A percentile compares a stretch with the other conserved stretches of the same genome.
phyloP scores from a whole-genome alignment of 1,139 yeast genomes.

The Pichia sp. region DNA sequence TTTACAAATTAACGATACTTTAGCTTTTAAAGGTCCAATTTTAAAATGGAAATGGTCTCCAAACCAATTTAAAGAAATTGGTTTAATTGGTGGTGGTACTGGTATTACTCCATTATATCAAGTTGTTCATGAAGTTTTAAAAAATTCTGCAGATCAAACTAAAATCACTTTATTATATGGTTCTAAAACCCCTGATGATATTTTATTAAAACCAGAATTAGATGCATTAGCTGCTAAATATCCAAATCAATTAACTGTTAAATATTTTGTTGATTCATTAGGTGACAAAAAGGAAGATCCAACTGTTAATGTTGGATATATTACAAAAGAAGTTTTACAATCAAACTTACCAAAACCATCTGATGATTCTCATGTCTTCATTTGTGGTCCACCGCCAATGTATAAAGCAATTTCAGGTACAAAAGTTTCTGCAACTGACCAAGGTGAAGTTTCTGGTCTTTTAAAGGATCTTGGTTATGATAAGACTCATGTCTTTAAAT shows the following conservation, averaged over 20 bases:
- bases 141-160: slow-evolving; percentile 79
- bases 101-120: slow-evolving; percentile 96
- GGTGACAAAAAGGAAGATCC: slow-evolving; percentile 29
- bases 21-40: slow-evolving; percentile 92
- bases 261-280: slow-evolving; percentile 70
- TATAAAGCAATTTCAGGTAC: slow-evolving; percentile 80
- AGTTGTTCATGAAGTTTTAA: slow-evolving; percentile 61
- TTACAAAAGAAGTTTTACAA: slow-evolving; percentile 61
- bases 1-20: slow-evolving; percentile 72
- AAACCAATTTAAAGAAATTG: slow-evolving; percentile 73
- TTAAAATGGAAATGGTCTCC: slow-evolving; percentile 89
- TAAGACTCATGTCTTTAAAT: slow-evolving; percentile 86
- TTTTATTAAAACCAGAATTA: slow-evolving; percentile 69
- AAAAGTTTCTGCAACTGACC: slow-evolving; percentile 83
- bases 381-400: slow-evolving; percentile 91
- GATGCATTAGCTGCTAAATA: slow-evolving; percentile 56
- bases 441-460: slow-evolving; percentile 88
- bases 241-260: slow-evolving; percentile 71
- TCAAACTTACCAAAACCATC: slow-evolving; percentile 50
- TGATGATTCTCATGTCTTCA: slow-evolving; percentile 58
- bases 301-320: slow-evolving; percentile 48
- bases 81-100: slow-evolving; percentile 91
- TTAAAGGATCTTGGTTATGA: slow-evolving; percentile 83
- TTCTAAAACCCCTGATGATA: slow-evolving; percentile 67
- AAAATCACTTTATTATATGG: slow-evolving; percentile 78